These are phyloP conservation scores for Spergularia marina DNA, from an alignment of 148 eudicot species.

Conservation along the genomic window DNA sequence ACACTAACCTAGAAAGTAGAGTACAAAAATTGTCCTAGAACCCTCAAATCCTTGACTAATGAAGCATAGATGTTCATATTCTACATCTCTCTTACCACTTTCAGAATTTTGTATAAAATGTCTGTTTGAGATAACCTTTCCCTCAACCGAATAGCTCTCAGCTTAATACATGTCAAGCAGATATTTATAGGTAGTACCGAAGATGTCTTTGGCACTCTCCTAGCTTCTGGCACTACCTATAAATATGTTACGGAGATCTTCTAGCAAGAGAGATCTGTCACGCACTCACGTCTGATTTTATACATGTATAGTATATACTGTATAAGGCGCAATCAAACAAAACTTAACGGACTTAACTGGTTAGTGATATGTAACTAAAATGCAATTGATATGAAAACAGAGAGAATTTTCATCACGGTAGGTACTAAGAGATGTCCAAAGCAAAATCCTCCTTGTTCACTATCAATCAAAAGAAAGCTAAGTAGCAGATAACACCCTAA, in stretches of 20 bases:
- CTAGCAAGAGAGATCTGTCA: neutral
- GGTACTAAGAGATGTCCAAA: neutral
- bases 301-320: neutral
- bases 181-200: neutral
- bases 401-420: neutral
- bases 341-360: neutral
- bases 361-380: neutral
- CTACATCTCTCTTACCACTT: conserved; percentile 2
- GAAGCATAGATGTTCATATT: conserved; percentile 14
- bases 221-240: neutral
- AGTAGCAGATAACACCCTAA: neutral
- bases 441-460: neutral
- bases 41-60: conserved; percentile 5
- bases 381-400: neutral
- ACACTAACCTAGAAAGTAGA: conserved; percentile 11
- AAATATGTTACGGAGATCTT: conserved; percentile 1
- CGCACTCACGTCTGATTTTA: neutral
- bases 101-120: conserved; percentile 7
- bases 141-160: too few relatives aligned
- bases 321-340: conserved; percentile 3
- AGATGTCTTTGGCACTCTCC: conserved; percentile 15
- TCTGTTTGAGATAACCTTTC: neutral
- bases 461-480: neutral
- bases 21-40: neutral
- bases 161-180: neutral